Conservation (phyloP, 768 basidiomycete species). For the Leccinum fibrillosum region DNA sequence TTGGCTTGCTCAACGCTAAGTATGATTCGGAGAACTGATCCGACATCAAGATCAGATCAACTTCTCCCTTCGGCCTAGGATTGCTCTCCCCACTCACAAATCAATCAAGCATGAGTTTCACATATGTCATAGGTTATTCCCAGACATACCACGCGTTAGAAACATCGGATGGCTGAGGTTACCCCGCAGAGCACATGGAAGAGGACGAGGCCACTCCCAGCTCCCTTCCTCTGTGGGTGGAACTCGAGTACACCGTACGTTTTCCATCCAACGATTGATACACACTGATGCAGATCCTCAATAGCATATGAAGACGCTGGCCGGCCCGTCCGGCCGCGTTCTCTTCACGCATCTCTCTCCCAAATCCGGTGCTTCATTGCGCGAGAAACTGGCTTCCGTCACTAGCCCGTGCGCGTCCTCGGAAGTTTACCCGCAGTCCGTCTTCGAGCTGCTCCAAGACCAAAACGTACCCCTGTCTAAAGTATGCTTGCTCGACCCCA, state of each 20-base stretch:
- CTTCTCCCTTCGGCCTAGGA: background rate
- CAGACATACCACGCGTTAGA: background rate
- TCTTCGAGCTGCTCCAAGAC: slow-evolving; percentile 13
- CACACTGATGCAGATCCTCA: background rate
- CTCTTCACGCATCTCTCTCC: slow-evolving; percentile 85
- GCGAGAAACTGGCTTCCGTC: slow-evolving; percentile 16
- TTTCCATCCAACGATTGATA: background rate
- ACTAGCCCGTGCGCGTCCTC: slow-evolving; percentile 18
- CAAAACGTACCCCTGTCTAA: slow-evolving; percentile 42
- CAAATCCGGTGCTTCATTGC: slow-evolving; percentile 59
- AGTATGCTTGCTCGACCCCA: slow-evolving; percentile 94
- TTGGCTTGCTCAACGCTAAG: background rate
- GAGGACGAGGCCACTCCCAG: slow-evolving; percentile 77
- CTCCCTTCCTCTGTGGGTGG: slow-evolving; percentile 85
- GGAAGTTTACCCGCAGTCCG: slow-evolving; percentile 22
- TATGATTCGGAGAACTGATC: background rate
- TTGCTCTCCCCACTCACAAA: background rate
- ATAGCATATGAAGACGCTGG: slow-evolving; percentile 82
- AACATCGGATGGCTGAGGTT: background rate
- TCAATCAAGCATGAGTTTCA: slow-evolving; percentile 37
- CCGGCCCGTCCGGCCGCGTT: slow-evolving; percentile 61
- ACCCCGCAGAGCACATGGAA: slow-evolving; percentile 81
- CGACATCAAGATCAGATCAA: background rate
- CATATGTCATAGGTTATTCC: slow-evolving; percentile 55
- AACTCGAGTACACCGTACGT: slow-evolving; percentile 82